Conservation (phyloP, 192 early-diverging fungal species). For the Coemansia sp. region DNA sequence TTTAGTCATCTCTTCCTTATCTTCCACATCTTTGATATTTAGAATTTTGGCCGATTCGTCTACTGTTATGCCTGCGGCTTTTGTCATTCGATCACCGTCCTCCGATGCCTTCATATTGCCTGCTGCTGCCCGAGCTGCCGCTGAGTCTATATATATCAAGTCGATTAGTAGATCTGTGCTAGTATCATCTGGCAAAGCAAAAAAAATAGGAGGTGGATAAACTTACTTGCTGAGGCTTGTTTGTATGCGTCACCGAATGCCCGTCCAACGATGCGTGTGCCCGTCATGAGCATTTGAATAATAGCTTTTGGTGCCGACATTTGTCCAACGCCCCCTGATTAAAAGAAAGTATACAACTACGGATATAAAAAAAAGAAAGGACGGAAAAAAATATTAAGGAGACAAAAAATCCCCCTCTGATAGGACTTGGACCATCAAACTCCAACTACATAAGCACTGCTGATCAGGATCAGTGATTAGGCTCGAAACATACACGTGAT, state of each 20-base stretch:
- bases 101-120: constrained; percentile 60
- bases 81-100: constrained; percentile 68
- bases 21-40: constrained; percentile 73
- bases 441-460: not conserved
- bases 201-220: not conserved
- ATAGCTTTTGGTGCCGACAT: constrained; percentile 71
- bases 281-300: constrained; percentile 76
- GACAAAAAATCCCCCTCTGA: not conserved
- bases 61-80: constrained; percentile 80
- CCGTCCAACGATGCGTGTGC: constrained; percentile 81
- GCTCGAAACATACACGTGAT: no score
- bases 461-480: not conserved
- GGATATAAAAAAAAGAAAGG: not conserved
- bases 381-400: not conserved
- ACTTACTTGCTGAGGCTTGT: constrained; percentile 82
- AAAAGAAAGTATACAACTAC: no score
- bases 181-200: not conserved
- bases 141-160: constrained; percentile 58
- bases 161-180: not conserved
- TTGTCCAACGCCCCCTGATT: constrained; percentile 8
- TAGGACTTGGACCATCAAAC: not conserved
- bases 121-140: constrained; percentile 68
- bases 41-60: constrained; percentile 93
- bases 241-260: constrained; percentile 95
- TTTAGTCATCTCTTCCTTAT: constrained; percentile 64